These are phyloP conservation scores for Elaeagnus macrophylla DNA, from an alignment of 306 rosid genomes.

Conservation along the genomic window DNA sequence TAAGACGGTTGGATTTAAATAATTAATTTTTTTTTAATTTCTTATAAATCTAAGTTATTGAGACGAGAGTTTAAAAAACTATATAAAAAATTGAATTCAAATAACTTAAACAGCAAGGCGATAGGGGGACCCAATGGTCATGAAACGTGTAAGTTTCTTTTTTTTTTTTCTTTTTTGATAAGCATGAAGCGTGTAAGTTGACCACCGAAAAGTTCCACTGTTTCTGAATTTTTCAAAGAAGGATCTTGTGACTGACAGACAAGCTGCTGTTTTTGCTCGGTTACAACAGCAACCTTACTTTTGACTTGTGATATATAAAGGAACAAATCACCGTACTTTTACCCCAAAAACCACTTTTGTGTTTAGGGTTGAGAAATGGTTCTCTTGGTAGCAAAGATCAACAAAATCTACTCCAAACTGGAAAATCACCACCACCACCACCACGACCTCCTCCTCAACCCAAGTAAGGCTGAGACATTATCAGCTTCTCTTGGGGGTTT, in stretches of 20 bases:
- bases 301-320: background rate
- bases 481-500: constrained; percentile 36
- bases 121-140: too few species aligned
- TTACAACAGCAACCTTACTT: background rate
- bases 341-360: background rate
- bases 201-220: constrained; percentile 7
- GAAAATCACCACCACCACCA: constrained; percentile 33
- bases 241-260: background rate
- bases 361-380: constrained; percentile 19
- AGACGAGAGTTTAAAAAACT: too few species aligned
- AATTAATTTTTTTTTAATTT: too few species aligned
- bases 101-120: too few species aligned
- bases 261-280: background rate
- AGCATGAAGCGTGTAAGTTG: constrained; percentile 7
- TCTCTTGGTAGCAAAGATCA: constrained; percentile 34
- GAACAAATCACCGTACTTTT: background rate
- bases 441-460: too few species aligned
- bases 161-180: too few species aligned
- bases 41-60: too few species aligned
- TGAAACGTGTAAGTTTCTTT: too few species aligned
- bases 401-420: constrained; percentile 45
- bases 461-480: constrained; percentile 14
- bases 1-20: too few species aligned
- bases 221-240: background rate
- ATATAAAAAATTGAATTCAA: too few species aligned